Conservation (phyloP, 202 grass and related monocot genomes). For the Elaeis oleifera region DNA sequence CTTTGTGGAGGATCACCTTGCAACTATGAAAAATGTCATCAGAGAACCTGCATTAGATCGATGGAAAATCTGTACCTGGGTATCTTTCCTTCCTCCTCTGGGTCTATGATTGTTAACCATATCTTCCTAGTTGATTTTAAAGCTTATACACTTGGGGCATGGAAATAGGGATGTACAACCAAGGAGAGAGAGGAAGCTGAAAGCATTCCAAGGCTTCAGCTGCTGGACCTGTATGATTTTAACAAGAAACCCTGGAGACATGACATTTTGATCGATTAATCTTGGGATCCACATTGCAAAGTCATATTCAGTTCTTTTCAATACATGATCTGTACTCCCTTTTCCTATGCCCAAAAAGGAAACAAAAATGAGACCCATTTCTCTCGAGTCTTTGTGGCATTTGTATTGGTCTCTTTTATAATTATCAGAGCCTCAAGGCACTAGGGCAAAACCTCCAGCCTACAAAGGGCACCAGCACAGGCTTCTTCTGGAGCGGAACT, state of each 20-base stretch:
- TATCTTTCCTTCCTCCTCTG: slow-evolving; percentile 11
- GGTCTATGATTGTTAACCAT: slow-evolving; percentile 1
- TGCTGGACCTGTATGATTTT: slow-evolving; percentile 65
- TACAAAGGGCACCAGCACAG: no score
- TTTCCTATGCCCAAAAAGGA: no score
- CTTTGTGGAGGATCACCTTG: slow-evolving; percentile 64
- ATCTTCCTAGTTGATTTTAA: not conserved
- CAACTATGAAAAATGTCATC: slow-evolving; percentile 80
- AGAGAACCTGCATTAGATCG: slow-evolving; percentile 58
- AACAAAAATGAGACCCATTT: no score
- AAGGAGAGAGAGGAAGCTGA: slow-evolving; percentile 58
- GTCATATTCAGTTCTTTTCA: no score
- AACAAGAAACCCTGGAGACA: slow-evolving; percentile 35
- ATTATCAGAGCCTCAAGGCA: no score
- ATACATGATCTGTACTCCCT: no score
- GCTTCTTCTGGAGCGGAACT: no score
- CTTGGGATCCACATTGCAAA: no score
- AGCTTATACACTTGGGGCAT: slow-evolving; percentile 25
- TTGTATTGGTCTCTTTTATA: no score
- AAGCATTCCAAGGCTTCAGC: slow-evolving; percentile 46
- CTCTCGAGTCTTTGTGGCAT: no score
- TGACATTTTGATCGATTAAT: no score
- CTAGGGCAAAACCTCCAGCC: no score
- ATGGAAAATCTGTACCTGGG: slow-evolving; percentile 77
- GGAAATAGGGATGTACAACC: slow-evolving; percentile 74